Evolutionary conservation across 108 stramenopile genomes (phyloP).

Genomic region (Schizochytrium sp.): DNA sequence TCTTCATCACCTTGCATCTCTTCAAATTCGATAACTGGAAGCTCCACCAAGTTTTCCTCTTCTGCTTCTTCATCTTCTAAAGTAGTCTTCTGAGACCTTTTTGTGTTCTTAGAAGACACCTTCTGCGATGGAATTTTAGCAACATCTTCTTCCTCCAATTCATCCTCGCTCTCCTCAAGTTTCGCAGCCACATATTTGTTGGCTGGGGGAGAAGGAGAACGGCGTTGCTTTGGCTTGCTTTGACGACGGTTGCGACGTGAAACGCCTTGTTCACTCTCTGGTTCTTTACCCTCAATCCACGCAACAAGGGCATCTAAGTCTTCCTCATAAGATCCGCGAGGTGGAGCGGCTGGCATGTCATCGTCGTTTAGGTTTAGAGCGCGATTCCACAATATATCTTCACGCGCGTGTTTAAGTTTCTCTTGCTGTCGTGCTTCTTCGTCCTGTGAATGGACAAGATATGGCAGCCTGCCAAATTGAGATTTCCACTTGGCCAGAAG

Average conservation of each 20-base stretch:
- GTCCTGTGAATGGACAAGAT: not conserved
- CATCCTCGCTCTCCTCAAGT: slow-evolving; percentile 24
- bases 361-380: slow-evolving; percentile 7
- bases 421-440: not conserved
- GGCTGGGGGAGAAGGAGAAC: not conserved
- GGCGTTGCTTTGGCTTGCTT: not conserved
- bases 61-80: not conserved
- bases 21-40: not conserved
- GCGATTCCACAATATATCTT: not conserved
- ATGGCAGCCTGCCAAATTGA: slow-evolving; percentile 7
- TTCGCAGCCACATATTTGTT: not conserved
- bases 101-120: not conserved
- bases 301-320: not conserved
- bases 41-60: not conserved
- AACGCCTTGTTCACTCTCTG: not conserved
- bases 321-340: not conserved
- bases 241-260: not conserved
- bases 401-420: not conserved
- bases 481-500: not conserved
- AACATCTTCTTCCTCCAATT: not conserved
- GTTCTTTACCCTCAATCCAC: slow-evolving; percentile 35
- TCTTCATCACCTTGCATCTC: not conserved
- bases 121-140: not conserved
- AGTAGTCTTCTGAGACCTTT: not conserved
- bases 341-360: not conserved